phyloP scores from a whole-genome alignment of 306 rosid genomes.

The Vigna radiata region DNA sequence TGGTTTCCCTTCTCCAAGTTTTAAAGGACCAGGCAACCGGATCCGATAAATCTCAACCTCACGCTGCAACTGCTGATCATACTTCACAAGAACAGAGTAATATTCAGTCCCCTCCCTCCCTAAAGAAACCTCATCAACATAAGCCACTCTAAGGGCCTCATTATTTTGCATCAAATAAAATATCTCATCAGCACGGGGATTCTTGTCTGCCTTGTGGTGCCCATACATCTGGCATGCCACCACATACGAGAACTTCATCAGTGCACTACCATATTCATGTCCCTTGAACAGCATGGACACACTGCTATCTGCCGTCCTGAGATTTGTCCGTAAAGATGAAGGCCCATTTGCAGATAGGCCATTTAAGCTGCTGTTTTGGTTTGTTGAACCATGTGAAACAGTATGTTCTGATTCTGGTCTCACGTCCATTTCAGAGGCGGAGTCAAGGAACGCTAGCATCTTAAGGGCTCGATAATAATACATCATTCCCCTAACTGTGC shows the following conservation, averaged over 20 bases:
- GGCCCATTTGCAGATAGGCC: slow-evolving; percentile 51
- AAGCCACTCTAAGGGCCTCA: slow-evolving; percentile 96
- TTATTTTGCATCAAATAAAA: slow-evolving; percentile 78
- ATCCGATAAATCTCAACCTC: slow-evolving; percentile 91
- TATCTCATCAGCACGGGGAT: slow-evolving; percentile 86
- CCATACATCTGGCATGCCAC: slow-evolving; percentile 93
- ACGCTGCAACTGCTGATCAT: slow-evolving; percentile 69
- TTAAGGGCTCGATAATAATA: slow-evolving; percentile 86
- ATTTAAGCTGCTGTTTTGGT: slow-evolving; percentile 48
- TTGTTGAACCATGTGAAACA: slow-evolving; percentile 63
- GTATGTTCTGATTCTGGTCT: slow-evolving; percentile 58
- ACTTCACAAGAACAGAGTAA: slow-evolving; percentile 94
- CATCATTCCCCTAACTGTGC: slow-evolving; percentile 98
- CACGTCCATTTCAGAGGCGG: slow-evolving; percentile 80
- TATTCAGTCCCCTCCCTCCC: slow-evolving; percentile 78
- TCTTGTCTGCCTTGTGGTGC: slow-evolving; percentile 71
- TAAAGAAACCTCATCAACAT: slow-evolving; percentile 76
- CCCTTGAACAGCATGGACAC: slow-evolving; percentile 68
- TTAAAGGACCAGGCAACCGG: slow-evolving; percentile 90
- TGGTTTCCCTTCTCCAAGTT: slow-evolving; percentile 96
- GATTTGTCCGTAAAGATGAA: slow-evolving; percentile 48
- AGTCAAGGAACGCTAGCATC: slow-evolving; percentile 89
- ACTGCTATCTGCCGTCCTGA: slow-evolving; percentile 60
- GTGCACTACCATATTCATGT: slow-evolving; percentile 74
- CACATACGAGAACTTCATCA: slow-evolving; percentile 92